phyloP scores from a whole-genome alignment of 1,284 basidiomycete genomes.

The Cystobasidium slooffiae region DNA sequence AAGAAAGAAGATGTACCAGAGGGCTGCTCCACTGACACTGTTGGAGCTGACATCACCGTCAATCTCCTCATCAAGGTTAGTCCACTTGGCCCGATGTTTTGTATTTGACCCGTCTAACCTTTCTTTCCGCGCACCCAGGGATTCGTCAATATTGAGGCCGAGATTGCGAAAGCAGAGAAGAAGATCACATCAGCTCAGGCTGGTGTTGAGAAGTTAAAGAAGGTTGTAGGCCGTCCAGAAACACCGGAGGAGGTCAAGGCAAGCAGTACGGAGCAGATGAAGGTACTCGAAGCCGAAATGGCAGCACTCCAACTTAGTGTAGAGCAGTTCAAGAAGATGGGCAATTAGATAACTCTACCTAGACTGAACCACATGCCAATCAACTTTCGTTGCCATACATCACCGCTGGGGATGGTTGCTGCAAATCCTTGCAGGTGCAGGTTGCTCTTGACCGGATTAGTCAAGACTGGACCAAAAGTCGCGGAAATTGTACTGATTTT shows the following conservation, averaged over 20 bases:
- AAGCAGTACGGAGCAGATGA: conserved; percentile 75
- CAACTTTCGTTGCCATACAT: no score
- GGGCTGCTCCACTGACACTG: conserved; percentile 83
- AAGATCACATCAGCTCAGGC: conserved; percentile 73
- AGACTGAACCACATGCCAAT: no score
- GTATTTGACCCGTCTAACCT: background rate
- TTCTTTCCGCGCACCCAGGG: conserved; percentile 62
- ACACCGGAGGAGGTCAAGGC: conserved; percentile 76
- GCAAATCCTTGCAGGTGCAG: no score
- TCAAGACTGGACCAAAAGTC: no score
- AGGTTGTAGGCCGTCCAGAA: conserved; percentile 76
- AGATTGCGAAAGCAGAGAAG: conserved; percentile 83
- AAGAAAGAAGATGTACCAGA: conserved; percentile 68
- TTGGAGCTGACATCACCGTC: conserved; percentile 74
- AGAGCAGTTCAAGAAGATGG: conserved; percentile 65
- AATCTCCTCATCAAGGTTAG: conserved; percentile 82
- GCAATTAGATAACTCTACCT: conserved; percentile 30
- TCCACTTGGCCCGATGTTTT: background rate
- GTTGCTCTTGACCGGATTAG: no score
- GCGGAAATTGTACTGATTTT: no score
- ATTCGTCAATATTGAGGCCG: conserved; percentile 77
- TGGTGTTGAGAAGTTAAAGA: conserved; percentile 74
- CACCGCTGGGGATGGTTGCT: no score
- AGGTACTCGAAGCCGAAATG: conserved; percentile 69
- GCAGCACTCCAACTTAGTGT: conserved; percentile 65